Percentiles rank a stretch among this genome's conserved stretches.
Evolutionary conservation across 2,329 filamentous ascomycete species (phyloP).

Genomic region (Cladophialophora immunda): DNA sequence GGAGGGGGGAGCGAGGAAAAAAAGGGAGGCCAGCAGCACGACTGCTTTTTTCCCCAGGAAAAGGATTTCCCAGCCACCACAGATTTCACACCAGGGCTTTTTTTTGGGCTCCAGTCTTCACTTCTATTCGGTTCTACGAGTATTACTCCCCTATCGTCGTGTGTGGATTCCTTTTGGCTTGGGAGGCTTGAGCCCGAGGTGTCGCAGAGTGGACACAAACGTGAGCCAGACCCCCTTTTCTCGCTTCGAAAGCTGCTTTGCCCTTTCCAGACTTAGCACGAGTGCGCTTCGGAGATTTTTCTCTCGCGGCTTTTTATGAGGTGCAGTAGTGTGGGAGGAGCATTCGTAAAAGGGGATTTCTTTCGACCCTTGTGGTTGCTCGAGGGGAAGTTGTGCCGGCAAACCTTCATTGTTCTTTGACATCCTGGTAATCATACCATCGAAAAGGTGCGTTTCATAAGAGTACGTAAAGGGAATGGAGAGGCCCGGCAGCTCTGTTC

Average conservation of each 20-base stretch:
- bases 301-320: no score
- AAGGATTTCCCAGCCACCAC: neutral
- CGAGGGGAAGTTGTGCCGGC: neutral
- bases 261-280: constrained; percentile 5
- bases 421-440: neutral
- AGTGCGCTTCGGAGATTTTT: constrained; percentile 11
- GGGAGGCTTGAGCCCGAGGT: constrained; percentile 7
- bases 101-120: neutral
- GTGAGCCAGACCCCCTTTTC: neutral
- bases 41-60: neutral
- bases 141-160: neutral
- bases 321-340: constrained; percentile 10
- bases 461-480: neutral
- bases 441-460: neutral
- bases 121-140: no score
- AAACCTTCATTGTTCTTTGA: neutral
- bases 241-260: neutral
- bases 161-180: constrained; percentile 10
- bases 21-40: neutral
- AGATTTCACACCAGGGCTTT: neutral
- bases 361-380: neutral
- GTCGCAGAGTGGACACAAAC: constrained; percentile 17
- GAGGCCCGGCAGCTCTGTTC: neutral
- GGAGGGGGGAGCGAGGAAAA: no score
- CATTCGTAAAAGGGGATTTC: neutral